Evolutionary conservation across 257 asterid genomes (phyloP).

Genomic region (Solanum rostratum): DNA sequence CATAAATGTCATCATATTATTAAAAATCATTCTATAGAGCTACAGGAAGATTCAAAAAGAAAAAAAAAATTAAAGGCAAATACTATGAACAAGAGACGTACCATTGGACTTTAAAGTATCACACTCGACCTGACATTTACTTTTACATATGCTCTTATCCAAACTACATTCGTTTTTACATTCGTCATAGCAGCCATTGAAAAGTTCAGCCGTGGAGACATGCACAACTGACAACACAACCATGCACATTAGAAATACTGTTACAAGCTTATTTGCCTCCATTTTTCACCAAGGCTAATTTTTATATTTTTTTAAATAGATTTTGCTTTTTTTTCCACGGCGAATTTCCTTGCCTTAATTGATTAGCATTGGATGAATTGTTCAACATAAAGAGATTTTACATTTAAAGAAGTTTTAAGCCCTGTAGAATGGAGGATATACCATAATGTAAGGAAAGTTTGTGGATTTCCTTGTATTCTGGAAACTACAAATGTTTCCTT

Average conservation of each 20-base stretch:
- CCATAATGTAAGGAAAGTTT: background rate
- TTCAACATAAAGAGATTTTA: background rate
- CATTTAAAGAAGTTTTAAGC: background rate
- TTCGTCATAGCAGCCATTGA: background rate
- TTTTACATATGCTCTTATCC: too few relatives aligned
- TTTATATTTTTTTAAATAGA: background rate
- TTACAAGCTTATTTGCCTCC: slow-evolving; percentile 5
- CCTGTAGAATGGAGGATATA: background rate
- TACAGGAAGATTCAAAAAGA: background rate
- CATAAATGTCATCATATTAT: background rate
- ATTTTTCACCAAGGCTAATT: background rate
- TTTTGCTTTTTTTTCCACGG: background rate
- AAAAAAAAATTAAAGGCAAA: background rate
- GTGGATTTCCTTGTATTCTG: background rate
- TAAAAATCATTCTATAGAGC: background rate
- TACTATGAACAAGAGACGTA: background rate
- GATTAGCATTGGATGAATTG: background rate
- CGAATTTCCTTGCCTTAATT: background rate
- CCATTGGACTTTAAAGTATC: background rate
- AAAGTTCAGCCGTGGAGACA: background rate
- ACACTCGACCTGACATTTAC: background rate
- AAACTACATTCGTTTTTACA: background rate
- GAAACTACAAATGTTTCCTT: background rate
- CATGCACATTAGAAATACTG: slow-evolving; percentile 1
- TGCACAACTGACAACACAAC: slow-evolving; percentile 1